These are phyloP conservation scores for Thalassiosira exigua DNA, from an alignment of 352 stramenopile species.

Conservation along the genomic window DNA sequence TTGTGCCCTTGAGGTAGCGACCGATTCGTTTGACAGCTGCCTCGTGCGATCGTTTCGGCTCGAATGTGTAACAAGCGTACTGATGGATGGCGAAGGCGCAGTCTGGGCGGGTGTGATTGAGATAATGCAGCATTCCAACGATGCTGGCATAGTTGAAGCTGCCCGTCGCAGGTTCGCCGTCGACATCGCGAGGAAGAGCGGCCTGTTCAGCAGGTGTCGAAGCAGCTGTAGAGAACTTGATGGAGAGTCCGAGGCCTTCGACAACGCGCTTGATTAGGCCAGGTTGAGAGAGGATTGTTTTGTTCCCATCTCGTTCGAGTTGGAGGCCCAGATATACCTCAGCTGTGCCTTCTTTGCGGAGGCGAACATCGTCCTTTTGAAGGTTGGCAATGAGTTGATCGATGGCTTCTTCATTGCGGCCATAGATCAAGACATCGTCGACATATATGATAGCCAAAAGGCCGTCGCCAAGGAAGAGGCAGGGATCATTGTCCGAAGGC, in stretches of 20 bases:
- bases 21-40: conserved; percentile 40
- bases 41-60: conserved; percentile 47
- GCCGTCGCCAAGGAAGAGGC: conserved; percentile 6
- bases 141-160: too few relatives aligned
- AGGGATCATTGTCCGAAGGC: background rate
- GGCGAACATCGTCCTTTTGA: background rate
- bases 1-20: conserved; percentile 52
- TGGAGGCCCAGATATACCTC: background rate
- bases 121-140: conserved; percentile 59
- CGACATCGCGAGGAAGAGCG: too few relatives aligned
- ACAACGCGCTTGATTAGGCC: too few relatives aligned
- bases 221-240: too few relatives aligned
- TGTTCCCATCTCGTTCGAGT: background rate
- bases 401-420: too few relatives aligned
- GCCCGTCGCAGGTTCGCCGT: too few relatives aligned
- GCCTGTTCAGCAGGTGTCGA: too few relatives aligned
- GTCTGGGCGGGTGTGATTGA: conserved; percentile 34
- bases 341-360: background rate
- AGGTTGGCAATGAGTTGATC: background rate
- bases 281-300: too few relatives aligned
- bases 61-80: conserved; percentile 39
- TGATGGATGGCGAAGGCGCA: conserved; percentile 58
- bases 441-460: conserved; percentile 10
- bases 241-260: too few relatives aligned
- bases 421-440: conserved; percentile 7